Base-by-base conservation (phyloP, 768 basidiomycete genomes). In the Termitomyces sp. region DNA sequence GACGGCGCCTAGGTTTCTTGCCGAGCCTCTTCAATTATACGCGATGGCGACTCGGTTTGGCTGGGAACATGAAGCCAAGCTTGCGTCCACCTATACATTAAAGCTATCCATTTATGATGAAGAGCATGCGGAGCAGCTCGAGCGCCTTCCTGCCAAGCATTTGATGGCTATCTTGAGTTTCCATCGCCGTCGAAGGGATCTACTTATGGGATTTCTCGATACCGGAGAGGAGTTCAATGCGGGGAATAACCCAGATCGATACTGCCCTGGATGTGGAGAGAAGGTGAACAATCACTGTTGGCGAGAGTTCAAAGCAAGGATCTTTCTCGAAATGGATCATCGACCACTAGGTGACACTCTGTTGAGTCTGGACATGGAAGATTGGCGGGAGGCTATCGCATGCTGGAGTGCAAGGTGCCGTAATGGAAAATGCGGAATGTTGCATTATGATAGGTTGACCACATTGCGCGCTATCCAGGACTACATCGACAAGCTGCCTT, bases 11-110 rank as follows among this genome's bases (percentile, higher is more conserved):
- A 54, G 70, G 11, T 76, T 79, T 58, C 71, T 75, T n/a, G 61
- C 63, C 5, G 67, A 75, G 12, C 77, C 80, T 2, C 59, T 81
- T n/a, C 73, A 77, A 19, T 66, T 80, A 10, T 81, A 80, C 54
- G 75, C 70, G 2, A 66, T 82, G 42, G 71, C 77, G 8, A 71
- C 73, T 19, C 70, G 70, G 32, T 74, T 71, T 52, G 74, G 71
- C 7, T 80, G 79, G 77, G 67, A 67, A 43, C 70, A 74, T 42
- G 79, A 79, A 61, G 71, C 74, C 6, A 68, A 67, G 56, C 53
- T 72, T 11, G 77, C 79, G 2, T 71, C 78, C 3, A 66, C 70
- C 19, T 62, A 69, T 38, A 78, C 80, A 9, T 62, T 82, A 21
- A 60, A 60, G 15, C 58, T 77, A 14, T 66, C 74, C 51, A 63